phyloP scores from a whole-genome alignment of 2,329 filamentous ascomycete species.

The Apiospora hydei region DNA sequence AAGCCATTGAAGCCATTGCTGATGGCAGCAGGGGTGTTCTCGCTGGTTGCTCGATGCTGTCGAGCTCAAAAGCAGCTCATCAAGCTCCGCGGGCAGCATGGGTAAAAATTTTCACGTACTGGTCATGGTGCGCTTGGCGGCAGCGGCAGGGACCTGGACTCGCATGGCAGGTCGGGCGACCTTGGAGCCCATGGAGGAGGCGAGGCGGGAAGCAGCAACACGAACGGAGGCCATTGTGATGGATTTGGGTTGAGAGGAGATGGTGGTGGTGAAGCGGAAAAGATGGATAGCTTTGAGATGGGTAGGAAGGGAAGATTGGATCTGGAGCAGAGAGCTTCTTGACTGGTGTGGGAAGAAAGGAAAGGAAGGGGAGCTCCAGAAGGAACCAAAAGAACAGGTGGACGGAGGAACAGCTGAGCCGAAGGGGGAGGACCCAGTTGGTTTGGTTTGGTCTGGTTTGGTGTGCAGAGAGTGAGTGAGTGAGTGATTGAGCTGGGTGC shows the following conservation, averaged over 20 bases:
- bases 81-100: slow-evolving; percentile 16
- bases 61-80: not conserved
- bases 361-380: slow-evolving; percentile 40
- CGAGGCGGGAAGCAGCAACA: slow-evolving; percentile 80
- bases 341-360: slow-evolving; percentile 38
- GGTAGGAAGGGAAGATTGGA: slow-evolving; percentile 35
- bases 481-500: not conserved
- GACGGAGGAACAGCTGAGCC: slow-evolving; percentile 25
- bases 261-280: slow-evolving; percentile 40
- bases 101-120: slow-evolving; percentile 59
- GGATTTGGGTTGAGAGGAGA: slow-evolving; percentile 50
- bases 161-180: slow-evolving; percentile 79
- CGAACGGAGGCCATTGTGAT: slow-evolving; percentile 81
- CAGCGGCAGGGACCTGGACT: slow-evolving; percentile 64
- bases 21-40: not conserved
- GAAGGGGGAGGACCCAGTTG: slow-evolving; percentile 24
- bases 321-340: slow-evolving; percentile 41
- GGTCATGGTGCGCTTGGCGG: slow-evolving; percentile 78
- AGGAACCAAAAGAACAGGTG: slow-evolving; percentile 29
- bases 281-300: slow-evolving; percentile 39
- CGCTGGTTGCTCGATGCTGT: not conserved
- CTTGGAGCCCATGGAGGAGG: slow-evolving; percentile 79
- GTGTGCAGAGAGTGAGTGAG: not conserved
- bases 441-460: not conserved
- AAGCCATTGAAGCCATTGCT: slow-evolving; percentile 2